Conservation (phyloP, 1,284 basidiomycete genomes). For the Rhodotorula mucilaginosa region DNA sequence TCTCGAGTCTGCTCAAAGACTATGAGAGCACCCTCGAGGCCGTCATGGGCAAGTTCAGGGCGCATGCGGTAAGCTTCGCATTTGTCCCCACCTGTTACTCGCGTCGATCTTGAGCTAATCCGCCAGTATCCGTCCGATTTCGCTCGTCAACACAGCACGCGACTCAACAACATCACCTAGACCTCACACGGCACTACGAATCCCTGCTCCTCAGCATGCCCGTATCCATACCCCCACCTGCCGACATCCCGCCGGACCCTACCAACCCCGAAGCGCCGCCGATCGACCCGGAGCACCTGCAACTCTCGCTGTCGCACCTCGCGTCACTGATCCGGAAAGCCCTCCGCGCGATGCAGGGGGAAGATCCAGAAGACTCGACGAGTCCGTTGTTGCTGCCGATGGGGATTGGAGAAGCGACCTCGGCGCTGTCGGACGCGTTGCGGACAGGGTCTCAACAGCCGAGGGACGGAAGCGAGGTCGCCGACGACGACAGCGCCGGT, state of each 20-base stretch:
- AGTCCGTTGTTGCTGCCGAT: constrained; percentile 20
- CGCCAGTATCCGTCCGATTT: no score
- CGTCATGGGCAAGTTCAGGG: constrained; percentile 93
- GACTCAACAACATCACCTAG: constrained; percentile 86
- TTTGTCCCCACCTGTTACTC: background rate
- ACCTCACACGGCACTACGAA: constrained; percentile 88
- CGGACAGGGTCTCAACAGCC: background rate
- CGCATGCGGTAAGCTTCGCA: constrained; percentile 72
- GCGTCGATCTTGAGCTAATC: no score
- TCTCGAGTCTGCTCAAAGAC: constrained; percentile 82
- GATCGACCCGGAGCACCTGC: constrained; percentile 54
- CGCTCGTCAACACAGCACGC: constrained; percentile 61
- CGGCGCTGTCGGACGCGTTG: constrained; percentile 5
- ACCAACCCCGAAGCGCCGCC: constrained; percentile 51
- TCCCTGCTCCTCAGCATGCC: constrained; percentile 72
- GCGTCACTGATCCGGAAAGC: constrained; percentile 68
- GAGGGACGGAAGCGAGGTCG: background rate
- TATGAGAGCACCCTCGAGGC: constrained; percentile 93
- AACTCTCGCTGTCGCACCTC: constrained; percentile 67
- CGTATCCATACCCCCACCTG: constrained; percentile 52
- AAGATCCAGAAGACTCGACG: constrained; percentile 52
- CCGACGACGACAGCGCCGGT: constrained; percentile 1
- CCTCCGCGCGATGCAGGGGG: constrained; percentile 68
- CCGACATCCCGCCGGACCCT: constrained; percentile 59
- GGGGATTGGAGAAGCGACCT: constrained; percentile 3